phyloP scores from a whole-genome alignment of 805 yeast genomes.

The Yamadazyma phyllophila region DNA sequence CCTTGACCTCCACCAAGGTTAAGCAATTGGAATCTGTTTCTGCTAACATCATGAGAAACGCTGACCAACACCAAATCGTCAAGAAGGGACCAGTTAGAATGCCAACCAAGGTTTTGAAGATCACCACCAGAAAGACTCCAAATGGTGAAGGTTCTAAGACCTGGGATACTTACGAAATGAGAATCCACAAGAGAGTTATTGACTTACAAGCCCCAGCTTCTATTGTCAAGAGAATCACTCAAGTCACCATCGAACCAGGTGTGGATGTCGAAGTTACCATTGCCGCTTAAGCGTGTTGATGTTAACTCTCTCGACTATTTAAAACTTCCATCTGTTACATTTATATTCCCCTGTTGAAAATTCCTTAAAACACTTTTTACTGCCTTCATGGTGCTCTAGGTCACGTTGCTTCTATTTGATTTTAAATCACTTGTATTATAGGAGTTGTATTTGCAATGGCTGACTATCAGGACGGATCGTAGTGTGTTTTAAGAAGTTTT shows the following conservation, averaged over 20 bases:
- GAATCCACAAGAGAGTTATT: conserved; percentile 99
- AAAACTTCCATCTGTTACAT: too few species aligned
- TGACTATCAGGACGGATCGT: conserved; percentile 10
- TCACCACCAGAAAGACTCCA: conserved; percentile 99
- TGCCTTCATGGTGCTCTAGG: conserved; percentile 9
- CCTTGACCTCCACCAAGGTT: conserved; percentile 98
- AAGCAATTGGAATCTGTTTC: conserved; percentile 97
- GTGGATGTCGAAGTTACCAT: conserved; percentile 95
- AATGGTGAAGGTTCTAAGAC: conserved; percentile 99
- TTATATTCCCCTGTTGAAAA: not conserved
- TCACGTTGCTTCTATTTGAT: conserved; percentile 8
- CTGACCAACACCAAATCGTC: conserved; percentile 74
- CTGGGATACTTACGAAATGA: conserved; percentile 99
- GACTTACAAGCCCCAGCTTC: conserved; percentile 97
- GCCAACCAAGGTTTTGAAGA: conserved; percentile 98
- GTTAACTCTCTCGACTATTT: too few species aligned
- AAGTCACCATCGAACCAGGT: conserved; percentile 98
- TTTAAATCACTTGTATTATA: conserved; percentile 8
- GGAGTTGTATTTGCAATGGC: conserved; percentile 7
- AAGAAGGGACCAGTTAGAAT: conserved; percentile 99
- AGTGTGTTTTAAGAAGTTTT: not conserved
- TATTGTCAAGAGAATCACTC: conserved; percentile 92
- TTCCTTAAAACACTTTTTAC: not conserved
- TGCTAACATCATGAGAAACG: conserved; percentile 83
- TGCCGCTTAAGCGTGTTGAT: conserved; percentile 58